phyloP scores from a whole-genome alignment of 345 rosid species.

The Populus simonii region DNA sequence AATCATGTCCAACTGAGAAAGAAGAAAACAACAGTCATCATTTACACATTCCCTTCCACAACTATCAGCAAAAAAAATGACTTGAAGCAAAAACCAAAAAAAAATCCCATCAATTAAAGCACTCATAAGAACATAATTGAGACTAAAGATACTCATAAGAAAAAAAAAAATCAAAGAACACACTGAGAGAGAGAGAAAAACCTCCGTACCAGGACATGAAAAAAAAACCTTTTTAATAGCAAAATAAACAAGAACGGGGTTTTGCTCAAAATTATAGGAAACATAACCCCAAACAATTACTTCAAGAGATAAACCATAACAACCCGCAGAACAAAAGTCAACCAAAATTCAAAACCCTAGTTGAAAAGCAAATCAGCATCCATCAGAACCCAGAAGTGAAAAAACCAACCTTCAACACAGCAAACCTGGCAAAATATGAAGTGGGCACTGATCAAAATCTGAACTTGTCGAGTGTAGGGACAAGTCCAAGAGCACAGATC shows the following conservation, averaged over 20 bases:
- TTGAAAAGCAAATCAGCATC: neutral
- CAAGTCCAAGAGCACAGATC: conserved; percentile 6
- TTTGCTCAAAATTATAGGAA: neutral
- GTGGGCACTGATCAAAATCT: neutral
- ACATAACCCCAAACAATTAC: neutral
- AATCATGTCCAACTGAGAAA: neutral
- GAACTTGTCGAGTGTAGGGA: conserved; percentile 1
- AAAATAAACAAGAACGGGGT: neutral
- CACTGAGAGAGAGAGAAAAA: neutral
- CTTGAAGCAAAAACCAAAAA: neutral
- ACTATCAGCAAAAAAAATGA: neutral
- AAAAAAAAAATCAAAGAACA: neutral
- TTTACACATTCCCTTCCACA: neutral
- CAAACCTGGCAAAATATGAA: neutral
- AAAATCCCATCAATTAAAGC: neutral
- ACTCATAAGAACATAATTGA: neutral
- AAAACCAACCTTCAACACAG: neutral
- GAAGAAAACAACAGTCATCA: neutral
- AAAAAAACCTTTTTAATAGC: neutral
- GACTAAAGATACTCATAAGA: too few species aligned
- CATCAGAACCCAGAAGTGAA: neutral
- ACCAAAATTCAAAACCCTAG: conserved; percentile 1
- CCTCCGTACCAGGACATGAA: neutral
- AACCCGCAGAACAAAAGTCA: neutral
- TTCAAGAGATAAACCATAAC: neutral